phyloP scores from a whole-genome alignment of 805 yeast species.

The Saturnispora zaruensis region DNA sequence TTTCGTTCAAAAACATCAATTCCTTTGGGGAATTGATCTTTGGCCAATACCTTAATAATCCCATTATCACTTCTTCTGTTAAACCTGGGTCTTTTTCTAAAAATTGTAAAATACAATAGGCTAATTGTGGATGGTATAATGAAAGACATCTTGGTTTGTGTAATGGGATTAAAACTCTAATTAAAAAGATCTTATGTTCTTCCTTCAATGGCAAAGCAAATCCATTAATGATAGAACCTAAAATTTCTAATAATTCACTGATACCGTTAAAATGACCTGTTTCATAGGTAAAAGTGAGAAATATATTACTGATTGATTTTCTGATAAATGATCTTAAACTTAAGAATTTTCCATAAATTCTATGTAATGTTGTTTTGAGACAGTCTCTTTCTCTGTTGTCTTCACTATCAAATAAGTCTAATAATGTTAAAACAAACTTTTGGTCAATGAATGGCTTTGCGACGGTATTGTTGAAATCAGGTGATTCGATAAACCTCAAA shows the following conservation, averaged over 20 bases:
- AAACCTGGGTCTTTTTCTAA: constrained; percentile 86
- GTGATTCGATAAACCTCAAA: constrained; percentile 83
- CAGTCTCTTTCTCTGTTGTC: constrained; percentile 96
- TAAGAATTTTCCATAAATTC: constrained; percentile 92
- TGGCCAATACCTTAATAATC: constrained; percentile 92
- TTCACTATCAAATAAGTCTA: constrained; percentile 91
- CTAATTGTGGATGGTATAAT: constrained; percentile 91
- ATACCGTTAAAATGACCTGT: constrained; percentile 94
- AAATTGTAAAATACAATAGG: constrained; percentile 94
- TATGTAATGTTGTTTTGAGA: constrained; percentile 86
- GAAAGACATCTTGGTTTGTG: constrained; percentile 87
- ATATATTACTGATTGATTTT: constrained; percentile 84
- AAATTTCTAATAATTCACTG: constrained; percentile 86
- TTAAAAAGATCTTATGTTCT: constrained; percentile 86
- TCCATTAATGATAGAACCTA: constrained; percentile 95
- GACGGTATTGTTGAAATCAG: constrained; percentile 85
- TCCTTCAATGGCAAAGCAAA: constrained; percentile 96
- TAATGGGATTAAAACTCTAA: constrained; percentile 80
- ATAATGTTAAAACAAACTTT: constrained; percentile 66
- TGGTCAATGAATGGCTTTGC: constrained; percentile 95
- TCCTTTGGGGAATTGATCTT: constrained; percentile 92
- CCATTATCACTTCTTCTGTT: constrained; percentile 96
- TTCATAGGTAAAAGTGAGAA: constrained; percentile 87
- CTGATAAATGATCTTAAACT: constrained; percentile 85
- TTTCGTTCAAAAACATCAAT: constrained; percentile 89